Evolutionary conservation across 345 rosid species (phyloP).

Genomic region (Corchorus olitorius): DNA sequence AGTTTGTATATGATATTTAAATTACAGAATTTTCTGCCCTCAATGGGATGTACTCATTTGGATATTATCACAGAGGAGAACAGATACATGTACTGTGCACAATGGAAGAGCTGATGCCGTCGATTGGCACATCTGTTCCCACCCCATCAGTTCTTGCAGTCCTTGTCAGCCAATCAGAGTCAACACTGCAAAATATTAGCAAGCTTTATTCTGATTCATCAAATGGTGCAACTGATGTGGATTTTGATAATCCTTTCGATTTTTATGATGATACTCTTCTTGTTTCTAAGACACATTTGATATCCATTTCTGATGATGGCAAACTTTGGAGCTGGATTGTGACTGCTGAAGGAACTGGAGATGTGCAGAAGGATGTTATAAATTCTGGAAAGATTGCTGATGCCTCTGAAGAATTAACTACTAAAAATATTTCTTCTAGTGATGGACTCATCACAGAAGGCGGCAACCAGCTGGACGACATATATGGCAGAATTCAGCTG

Average conservation of each 20-base stretch:
- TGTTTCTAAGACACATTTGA: constrained; percentile 67
- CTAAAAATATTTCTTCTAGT: constrained; percentile 32
- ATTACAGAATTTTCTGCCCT: constrained; percentile 23
- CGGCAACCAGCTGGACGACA: constrained; percentile 34
- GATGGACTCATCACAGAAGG: constrained; percentile 38
- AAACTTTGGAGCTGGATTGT: constrained; percentile 94
- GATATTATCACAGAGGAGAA: constrained; percentile 67
- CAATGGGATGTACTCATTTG: constrained; percentile 30
- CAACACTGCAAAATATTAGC: constrained; percentile 76
- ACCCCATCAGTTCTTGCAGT: constrained; percentile 75
- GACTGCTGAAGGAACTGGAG: constrained; percentile 73
- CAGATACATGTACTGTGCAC: constrained; percentile 81
- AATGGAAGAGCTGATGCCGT: constrained; percentile 89
- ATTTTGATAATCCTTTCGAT: constrained; percentile 86
- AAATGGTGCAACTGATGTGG: constrained; percentile 45
- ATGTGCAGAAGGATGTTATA: constrained; percentile 41
- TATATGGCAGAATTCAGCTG: constrained; percentile 37
- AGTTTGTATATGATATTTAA: constrained; percentile 26
- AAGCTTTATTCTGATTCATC: constrained; percentile 61
- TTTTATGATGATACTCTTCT: constrained; percentile 72
- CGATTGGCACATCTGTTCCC: constrained; percentile 77
- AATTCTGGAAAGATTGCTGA: constrained; percentile 29
- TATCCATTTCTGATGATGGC: constrained; percentile 94
- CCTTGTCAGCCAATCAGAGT: constrained; percentile 68
- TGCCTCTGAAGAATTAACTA: constrained; percentile 35